Evolutionary conservation across 768 basidiomycete species (phyloP).

Genomic region (Termitomyces eurrhizus): DNA sequence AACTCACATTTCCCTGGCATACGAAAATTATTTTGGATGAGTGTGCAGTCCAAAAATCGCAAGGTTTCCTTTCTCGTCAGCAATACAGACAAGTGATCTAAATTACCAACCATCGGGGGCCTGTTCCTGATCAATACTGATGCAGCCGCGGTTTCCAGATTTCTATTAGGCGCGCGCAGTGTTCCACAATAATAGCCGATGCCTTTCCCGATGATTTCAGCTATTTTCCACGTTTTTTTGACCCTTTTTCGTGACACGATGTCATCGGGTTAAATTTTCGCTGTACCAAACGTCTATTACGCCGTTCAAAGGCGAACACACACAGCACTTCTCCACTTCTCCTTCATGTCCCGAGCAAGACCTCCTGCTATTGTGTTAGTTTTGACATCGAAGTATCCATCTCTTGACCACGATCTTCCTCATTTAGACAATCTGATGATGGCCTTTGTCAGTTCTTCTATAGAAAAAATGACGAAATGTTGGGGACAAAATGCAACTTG

Average conservation of each 20-base stretch:
- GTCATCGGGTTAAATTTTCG: conserved; percentile 11
- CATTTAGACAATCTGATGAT: background rate
- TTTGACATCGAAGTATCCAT: background rate
- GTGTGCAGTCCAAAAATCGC: conserved; percentile 14
- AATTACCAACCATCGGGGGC: conserved; percentile 5
- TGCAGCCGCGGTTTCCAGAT: conserved; percentile 9
- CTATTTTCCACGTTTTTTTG: conserved; percentile 2
- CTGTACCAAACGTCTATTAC: conserved; percentile 4
- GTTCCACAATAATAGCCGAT: conserved; percentile 5
- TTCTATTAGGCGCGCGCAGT: conserved; percentile 10
- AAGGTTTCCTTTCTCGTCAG: conserved; percentile 13
- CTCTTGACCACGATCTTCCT: background rate
- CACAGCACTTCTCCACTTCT: background rate
- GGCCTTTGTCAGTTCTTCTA: background rate
- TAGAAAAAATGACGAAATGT: background rate
- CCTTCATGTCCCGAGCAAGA: background rate
- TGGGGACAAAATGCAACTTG: background rate
- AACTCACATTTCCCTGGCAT: conserved; percentile 16
- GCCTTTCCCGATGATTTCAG: conserved; percentile 8
- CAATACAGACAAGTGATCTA: conserved; percentile 6
- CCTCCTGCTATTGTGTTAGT: background rate
- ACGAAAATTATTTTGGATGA: conserved; percentile 19
- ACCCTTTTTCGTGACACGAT: conserved; percentile 5
- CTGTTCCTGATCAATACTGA: conserved; percentile 12
- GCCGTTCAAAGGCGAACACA: background rate